phyloP scores from a whole-genome alignment of 106 monocot species.

The Posidonia australis region DNA sequence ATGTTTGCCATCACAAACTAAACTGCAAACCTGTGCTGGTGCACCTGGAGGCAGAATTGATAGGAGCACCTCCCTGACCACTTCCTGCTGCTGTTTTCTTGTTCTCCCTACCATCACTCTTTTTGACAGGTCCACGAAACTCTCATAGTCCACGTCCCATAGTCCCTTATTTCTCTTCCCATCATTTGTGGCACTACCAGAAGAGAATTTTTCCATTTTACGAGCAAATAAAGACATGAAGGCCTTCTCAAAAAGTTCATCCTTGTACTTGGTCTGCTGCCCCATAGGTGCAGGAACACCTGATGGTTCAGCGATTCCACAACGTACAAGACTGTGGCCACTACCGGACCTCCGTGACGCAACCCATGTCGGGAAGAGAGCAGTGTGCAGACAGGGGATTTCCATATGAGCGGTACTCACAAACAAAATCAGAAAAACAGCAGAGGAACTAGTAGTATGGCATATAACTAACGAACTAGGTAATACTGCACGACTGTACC shows the following conservation, averaged over 20 bases:
- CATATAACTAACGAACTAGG: background rate
- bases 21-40: slow-evolving; percentile 53
- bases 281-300: slow-evolving; percentile 84
- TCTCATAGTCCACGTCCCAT: slow-evolving; percentile 80
- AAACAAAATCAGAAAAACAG: background rate
- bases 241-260: slow-evolving; percentile 58
- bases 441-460: background rate
- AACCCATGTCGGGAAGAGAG: background rate
- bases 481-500: too few species aligned
- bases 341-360: too few species aligned
- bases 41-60: slow-evolving; percentile 95
- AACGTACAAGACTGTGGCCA: slow-evolving; percentile 12
- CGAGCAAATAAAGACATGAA: slow-evolving; percentile 88
- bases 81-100: slow-evolving; percentile 78
- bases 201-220: slow-evolving; percentile 87
- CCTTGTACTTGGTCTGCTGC: slow-evolving; percentile 74
- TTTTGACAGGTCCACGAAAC: slow-evolving; percentile 80
- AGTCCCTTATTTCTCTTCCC: slow-evolving; percentile 13
- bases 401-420: slow-evolving; percentile 13
- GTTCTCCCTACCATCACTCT: slow-evolving; percentile 68
- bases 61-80: slow-evolving; percentile 77
- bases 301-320: slow-evolving; percentile 55
- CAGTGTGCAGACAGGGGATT: slow-evolving; percentile 13
- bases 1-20: background rate
- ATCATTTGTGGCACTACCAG: slow-evolving; percentile 5